phyloP scores from a whole-genome alignment of 371 early-diverging fungal genomes.

The Syncephalastrum racemosum region DNA sequence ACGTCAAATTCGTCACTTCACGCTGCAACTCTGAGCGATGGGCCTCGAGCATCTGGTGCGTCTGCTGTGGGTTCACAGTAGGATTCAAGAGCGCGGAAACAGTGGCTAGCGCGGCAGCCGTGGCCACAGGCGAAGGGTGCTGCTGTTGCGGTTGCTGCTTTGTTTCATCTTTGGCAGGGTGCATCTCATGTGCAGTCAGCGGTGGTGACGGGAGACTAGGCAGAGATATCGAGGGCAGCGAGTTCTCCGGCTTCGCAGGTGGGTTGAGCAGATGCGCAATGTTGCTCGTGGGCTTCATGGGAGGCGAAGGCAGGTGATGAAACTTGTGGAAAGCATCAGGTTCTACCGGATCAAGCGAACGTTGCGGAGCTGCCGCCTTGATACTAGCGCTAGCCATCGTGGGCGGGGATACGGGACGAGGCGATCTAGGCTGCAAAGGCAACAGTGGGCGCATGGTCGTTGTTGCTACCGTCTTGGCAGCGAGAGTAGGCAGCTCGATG shows the following conservation, averaged over 20 bases:
- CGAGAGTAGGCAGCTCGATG: slow-evolving; percentile 14
- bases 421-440: slow-evolving; percentile 9
- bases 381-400: slow-evolving; percentile 5
- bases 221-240: slow-evolving; percentile 20
- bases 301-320: slow-evolving; percentile 37
- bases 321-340: slow-evolving; percentile 35
- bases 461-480: slow-evolving; percentile 6
- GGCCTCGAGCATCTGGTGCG: slow-evolving; percentile 52
- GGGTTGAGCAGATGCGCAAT: slow-evolving; percentile 43
- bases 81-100: slow-evolving; percentile 37
- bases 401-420: slow-evolving; percentile 8
- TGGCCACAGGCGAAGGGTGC: slow-evolving; percentile 13
- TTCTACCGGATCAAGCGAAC: slow-evolving; percentile 32
- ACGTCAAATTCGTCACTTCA: slow-evolving; percentile 59
- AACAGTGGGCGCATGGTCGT: slow-evolving; percentile 25
- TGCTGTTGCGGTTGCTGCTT: slow-evolving; percentile 8
- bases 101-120: slow-evolving; percentile 27
- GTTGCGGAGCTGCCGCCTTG: slow-evolving; percentile 8
- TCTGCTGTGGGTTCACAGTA: slow-evolving; percentile 24
- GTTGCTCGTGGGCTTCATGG: slow-evolving; percentile 31
- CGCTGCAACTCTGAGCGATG: slow-evolving; percentile 64
- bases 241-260: slow-evolving; percentile 14
- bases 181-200: slow-evolving; percentile 30
- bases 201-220: slow-evolving; percentile 44
- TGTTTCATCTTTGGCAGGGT: slow-evolving; percentile 4